Evolutionary conservation across 2,329 filamentous ascomycete species (phyloP).

Genomic region (Talaromyces amestolkiae): DNA sequence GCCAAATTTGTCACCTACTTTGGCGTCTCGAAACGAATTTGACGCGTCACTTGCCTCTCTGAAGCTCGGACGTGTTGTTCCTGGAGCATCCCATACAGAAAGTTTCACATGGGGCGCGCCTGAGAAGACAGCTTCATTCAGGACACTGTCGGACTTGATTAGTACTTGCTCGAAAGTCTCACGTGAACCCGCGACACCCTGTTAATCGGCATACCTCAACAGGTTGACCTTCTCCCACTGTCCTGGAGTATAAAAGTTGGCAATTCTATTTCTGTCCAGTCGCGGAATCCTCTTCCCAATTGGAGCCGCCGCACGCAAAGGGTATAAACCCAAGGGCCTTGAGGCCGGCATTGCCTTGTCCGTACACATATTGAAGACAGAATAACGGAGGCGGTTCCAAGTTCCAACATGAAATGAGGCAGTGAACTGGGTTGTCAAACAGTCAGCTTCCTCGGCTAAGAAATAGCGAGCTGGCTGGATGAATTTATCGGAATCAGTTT

Average conservation of each 20-base stretch:
- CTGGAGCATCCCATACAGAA: conserved; percentile 78
- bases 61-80: conserved; percentile 77
- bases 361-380: not conserved
- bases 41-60: conserved; percentile 64
- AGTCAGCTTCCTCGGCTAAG: not conserved
- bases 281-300: conserved; percentile 2
- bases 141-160: conserved; percentile 54
- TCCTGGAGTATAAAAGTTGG: conserved; percentile 67
- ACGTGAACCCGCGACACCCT: not conserved
- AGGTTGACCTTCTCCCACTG: conserved; percentile 76
- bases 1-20: conserved; percentile 77
- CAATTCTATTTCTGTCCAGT: conserved; percentile 1
- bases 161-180: not conserved
- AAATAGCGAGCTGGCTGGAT: not conserved
- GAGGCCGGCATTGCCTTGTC: not conserved
- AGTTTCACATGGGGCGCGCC: conserved; percentile 76
- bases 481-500: not conserved
- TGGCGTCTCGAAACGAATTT: conserved; percentile 72
- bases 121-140: conserved; percentile 64
- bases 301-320: not conserved
- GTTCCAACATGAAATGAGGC: not conserved
- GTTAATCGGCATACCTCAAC: conserved; percentile 52
- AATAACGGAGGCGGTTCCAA: not conserved
- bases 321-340: not conserved
- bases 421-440: not conserved